These are phyloP conservation scores for Teratosphaeria destructans DNA, from an alignment of 2,329 filamentous ascomycete species.

Conservation along the genomic window DNA sequence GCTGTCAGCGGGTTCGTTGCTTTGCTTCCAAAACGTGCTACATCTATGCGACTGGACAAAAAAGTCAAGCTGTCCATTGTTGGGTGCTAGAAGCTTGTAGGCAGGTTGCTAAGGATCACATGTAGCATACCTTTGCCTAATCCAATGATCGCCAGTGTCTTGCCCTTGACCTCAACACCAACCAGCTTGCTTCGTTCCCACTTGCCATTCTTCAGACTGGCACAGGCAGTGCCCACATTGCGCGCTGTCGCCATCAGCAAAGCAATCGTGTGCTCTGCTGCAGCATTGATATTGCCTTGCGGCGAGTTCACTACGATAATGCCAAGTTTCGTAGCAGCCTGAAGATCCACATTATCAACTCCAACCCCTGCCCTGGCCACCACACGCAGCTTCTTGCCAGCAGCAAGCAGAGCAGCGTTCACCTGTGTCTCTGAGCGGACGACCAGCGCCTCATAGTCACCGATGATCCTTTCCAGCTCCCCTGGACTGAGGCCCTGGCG, in stretches of 20 bases:
- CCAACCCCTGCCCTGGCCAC: constrained; percentile 73
- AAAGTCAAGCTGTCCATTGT: not conserved
- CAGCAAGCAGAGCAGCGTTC: constrained; percentile 54
- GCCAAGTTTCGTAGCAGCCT: constrained; percentile 59
- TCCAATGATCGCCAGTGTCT: constrained; percentile 66
- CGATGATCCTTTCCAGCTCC: constrained; percentile 57
- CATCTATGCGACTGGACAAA: not conserved
- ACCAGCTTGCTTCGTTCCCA: constrained; percentile 69
- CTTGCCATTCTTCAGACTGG: constrained; percentile 57
- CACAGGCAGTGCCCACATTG: constrained; percentile 60
- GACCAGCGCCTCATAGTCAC: constrained; percentile 64
- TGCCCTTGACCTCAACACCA: constrained; percentile 67
- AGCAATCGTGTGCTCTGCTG: constrained; percentile 36
- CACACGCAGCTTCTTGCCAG: constrained; percentile 60
- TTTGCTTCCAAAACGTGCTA: not conserved
- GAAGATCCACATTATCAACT: constrained; percentile 72
- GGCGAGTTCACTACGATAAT: constrained; percentile 75
- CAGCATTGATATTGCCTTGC: constrained; percentile 68
- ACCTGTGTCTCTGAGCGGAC: constrained; percentile 76
- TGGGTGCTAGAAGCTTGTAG: not conserved
- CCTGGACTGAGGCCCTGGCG: constrained; percentile 51
- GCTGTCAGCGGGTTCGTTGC: constrained; percentile 4
- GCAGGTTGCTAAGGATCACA: not conserved
- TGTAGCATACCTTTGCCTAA: constrained; percentile 55
- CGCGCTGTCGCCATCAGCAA: constrained; percentile 64